Conservation (phyloP, 2,329 filamentous ascomycete species). For the Penicillium vulpinum region DNA sequence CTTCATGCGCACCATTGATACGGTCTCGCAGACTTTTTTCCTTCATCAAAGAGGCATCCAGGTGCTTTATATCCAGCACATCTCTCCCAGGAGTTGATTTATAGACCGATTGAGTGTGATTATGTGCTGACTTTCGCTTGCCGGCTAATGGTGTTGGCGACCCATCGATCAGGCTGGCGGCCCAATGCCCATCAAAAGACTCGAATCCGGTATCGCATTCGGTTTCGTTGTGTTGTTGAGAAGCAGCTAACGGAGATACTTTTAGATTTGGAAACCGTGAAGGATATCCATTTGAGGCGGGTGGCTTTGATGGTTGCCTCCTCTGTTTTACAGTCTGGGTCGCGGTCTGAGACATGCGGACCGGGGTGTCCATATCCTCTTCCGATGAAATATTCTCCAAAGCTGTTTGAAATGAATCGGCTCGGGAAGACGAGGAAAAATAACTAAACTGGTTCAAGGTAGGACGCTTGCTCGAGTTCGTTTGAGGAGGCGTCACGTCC, state of each 20-base stretch:
- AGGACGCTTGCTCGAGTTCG: slow-evolving; percentile 35
- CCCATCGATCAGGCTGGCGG: slow-evolving; percentile 12
- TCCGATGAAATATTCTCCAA: slow-evolving; percentile 64
- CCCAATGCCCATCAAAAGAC: slow-evolving; percentile 63
- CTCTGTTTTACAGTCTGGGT: slow-evolving; percentile 21
- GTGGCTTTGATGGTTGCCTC: slow-evolving; percentile 18
- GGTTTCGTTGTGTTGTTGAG: slow-evolving; percentile 16
- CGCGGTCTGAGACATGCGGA: slow-evolving; percentile 22
- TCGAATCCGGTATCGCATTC: slow-evolving; percentile 49
- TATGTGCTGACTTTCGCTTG: slow-evolving; percentile 11
- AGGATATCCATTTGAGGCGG: slow-evolving; percentile 43
- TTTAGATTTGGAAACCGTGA: slow-evolving; percentile 23
- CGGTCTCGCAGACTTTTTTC: slow-evolving; percentile 37
- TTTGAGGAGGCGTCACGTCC: slow-evolving; percentile 70
- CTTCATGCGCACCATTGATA: slow-evolving; percentile 30
- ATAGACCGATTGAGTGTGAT: background rate
- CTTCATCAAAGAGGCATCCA: slow-evolving; percentile 26
- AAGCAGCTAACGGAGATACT: slow-evolving; percentile 10
- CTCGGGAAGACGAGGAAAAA: slow-evolving; percentile 57
- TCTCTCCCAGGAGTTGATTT: background rate
- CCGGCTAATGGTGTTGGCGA: slow-evolving; percentile 17
- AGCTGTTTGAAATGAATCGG: slow-evolving; percentile 72
- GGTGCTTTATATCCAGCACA: slow-evolving; percentile 16
- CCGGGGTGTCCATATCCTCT: slow-evolving; percentile 52
- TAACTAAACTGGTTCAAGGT: slow-evolving; percentile 55